Evolutionary conservation across 2,329 filamentous ascomycete genomes (phyloP), one percentile per base, ranked within the genome.

Genomic region (Penicillium freii): DNA sequence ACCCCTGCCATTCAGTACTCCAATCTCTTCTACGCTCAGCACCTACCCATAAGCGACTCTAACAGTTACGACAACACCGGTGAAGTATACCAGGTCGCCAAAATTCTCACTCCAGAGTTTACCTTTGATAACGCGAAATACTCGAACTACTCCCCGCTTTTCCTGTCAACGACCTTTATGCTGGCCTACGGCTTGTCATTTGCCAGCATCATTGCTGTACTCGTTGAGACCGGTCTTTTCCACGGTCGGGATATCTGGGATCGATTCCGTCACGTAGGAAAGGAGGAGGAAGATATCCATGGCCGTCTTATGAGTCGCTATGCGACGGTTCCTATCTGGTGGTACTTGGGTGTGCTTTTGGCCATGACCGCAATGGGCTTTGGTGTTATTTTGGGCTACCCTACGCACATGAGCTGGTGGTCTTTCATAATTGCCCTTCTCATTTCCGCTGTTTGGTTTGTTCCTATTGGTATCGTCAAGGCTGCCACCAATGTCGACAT

Each of bases 61-160:
- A 78, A 77, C 44, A 89, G 84, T 23, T 91, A 90, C 66, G 88
- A 91, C 73, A 91, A 91, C 66, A 89, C 82, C 0, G 88, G 85
- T 3, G 63, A 73, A 0, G 57, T 62, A 0, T 92, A 91, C 74
- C 84, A 91, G 65, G 87, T 88, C 1, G 77, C 78, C 4, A 81
- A 81, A 8, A 83, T 92, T 44, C 74, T 91, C 3, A 87, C 82
- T 1, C 67, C 82, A 0, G 80, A 88, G 2, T 84, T 83, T 50
- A 87, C 82, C 0, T 78, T 91, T 23, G 79, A 91, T 63, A 78
- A 83, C 60, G 77, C 79, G 42, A 86, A 84, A 4, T 91, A 91
- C 71, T 75, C 85, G 62, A 77, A 77, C 1, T 91, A 91, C 66
- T 90, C 86, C 3, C 87, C 86, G 3, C 64, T 75, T 0, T 74